Evolutionary conservation across 768 basidiomycete species (phyloP).

Genomic region (Lepiota subincarnata): DNA sequence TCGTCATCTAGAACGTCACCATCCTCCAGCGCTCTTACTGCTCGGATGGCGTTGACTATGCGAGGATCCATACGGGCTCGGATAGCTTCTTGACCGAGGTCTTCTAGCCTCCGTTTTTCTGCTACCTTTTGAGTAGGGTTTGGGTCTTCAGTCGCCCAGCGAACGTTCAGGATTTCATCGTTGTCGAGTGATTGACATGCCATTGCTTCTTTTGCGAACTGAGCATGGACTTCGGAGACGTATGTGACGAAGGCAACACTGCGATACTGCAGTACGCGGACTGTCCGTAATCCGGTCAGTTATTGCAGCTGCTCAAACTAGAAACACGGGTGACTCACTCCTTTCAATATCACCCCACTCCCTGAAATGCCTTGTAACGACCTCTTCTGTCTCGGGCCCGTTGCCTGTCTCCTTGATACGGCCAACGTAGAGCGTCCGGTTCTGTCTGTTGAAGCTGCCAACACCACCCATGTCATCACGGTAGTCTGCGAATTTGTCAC

Average conservation of each 20-base stretch:
- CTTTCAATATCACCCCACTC: conserved; percentile 95
- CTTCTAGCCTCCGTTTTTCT: conserved; percentile 81
- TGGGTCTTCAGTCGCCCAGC: conserved; percentile 99
- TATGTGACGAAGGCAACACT: conserved; percentile 98
- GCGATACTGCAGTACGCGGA: conserved; percentile 89
- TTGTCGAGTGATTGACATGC: conserved; percentile 96
- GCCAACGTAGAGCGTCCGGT: conserved; percentile 92
- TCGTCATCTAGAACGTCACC: conserved; percentile 50
- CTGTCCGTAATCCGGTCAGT: conserved; percentile 32
- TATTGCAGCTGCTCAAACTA: background rate
- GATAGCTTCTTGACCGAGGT: conserved; percentile 84
- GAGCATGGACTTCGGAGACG: conserved; percentile 76
- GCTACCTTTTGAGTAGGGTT: conserved; percentile 87
- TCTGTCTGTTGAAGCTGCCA: conserved; percentile 91
- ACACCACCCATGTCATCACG: conserved; percentile 99
- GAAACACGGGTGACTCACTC: conserved; percentile 49
- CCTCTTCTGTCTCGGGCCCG: conserved; percentile 88
- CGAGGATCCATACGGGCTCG: conserved; percentile 79
- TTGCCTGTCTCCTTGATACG: conserved; percentile 89
- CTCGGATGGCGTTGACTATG: conserved; percentile 84
- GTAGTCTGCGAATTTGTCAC: conserved; percentile 97
- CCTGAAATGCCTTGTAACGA: conserved; percentile 86
- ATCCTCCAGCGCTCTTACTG: conserved; percentile 86
- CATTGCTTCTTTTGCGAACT: conserved; percentile 99
- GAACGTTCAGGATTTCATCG: conserved; percentile 96